Conservation (phyloP, 805 yeast species). For the Saccharomycopsis sp. region DNA sequence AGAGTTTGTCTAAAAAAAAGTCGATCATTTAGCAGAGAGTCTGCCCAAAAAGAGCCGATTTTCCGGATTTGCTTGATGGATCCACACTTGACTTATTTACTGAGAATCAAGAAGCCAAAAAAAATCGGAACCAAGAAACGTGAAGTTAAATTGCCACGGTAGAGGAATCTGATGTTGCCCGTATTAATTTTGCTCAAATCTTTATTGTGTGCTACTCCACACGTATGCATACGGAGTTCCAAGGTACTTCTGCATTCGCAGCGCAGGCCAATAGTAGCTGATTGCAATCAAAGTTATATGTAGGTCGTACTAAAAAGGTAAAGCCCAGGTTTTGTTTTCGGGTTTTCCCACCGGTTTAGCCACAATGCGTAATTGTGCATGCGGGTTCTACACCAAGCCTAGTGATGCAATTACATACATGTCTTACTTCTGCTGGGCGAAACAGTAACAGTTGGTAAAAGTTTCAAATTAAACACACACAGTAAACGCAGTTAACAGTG, state of each 20-base stretch:
- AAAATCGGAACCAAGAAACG: too few species aligned
- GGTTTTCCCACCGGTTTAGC: constrained; percentile 7
- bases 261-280: too few species aligned
- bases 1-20: too few species aligned
- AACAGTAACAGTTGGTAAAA: not conserved
- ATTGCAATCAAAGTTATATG: too few species aligned
- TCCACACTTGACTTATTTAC: not conserved
- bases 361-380: constrained; percentile 12
- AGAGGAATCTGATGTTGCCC: too few species aligned
- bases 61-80: not conserved
- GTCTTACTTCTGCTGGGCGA: not conserved
- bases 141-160: too few species aligned
- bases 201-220: too few species aligned
- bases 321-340: not conserved
- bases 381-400: not conserved
- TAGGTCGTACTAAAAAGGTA: not conserved
- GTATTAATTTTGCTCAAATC: too few species aligned
- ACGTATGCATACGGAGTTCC: too few species aligned
- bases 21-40: not conserved
- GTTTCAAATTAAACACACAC: not conserved
- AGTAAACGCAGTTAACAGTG: too few species aligned
- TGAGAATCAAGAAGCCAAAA: too few species aligned
- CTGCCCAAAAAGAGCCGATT: not conserved
- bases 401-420: not conserved
- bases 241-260: too few species aligned